Percentiles rank a stretch among this genome's conserved stretches.
These are phyloP conservation scores for Flaveria robusta DNA, from an alignment of 129 eudicot genomes.

Conservation along the genomic window DNA sequence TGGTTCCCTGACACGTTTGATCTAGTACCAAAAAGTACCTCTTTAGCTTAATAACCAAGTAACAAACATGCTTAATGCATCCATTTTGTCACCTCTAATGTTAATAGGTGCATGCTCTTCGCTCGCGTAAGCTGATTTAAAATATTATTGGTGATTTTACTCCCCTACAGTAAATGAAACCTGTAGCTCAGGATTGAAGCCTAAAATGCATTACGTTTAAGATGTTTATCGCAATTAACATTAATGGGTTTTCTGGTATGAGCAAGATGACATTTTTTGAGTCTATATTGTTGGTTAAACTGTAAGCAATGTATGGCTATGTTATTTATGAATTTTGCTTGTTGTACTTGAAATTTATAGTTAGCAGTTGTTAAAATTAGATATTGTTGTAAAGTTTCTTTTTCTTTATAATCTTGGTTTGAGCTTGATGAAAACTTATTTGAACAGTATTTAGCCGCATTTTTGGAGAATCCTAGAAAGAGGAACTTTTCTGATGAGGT, in stretches of 20 bases:
- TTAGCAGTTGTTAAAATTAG: neutral
- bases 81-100: neutral
- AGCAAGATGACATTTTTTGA: neutral
- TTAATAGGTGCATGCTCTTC: neutral
- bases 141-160: neutral
- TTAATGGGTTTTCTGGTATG: neutral
- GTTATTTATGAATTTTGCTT: neutral
- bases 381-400: slow-evolving; percentile 8
- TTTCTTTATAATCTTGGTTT: neutral
- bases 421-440: slow-evolving; percentile 8
- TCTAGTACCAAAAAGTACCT: neutral
- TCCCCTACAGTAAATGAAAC: no score
- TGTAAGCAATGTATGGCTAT: neutral
- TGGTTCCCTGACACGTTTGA: neutral
- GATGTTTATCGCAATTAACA: neutral
- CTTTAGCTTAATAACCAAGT: neutral
- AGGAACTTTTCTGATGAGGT: slow-evolving; percentile 60
- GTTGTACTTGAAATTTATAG: neutral
- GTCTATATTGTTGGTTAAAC: neutral
- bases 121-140: neutral
- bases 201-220: neutral
- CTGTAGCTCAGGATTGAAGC: neutral
- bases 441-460: slow-evolving; percentile 56
- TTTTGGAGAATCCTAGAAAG: slow-evolving; percentile 64
- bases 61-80: neutral